phyloP scores from a whole-genome alignment of 805 yeast species.

The Suhomyces vadensis region DNA sequence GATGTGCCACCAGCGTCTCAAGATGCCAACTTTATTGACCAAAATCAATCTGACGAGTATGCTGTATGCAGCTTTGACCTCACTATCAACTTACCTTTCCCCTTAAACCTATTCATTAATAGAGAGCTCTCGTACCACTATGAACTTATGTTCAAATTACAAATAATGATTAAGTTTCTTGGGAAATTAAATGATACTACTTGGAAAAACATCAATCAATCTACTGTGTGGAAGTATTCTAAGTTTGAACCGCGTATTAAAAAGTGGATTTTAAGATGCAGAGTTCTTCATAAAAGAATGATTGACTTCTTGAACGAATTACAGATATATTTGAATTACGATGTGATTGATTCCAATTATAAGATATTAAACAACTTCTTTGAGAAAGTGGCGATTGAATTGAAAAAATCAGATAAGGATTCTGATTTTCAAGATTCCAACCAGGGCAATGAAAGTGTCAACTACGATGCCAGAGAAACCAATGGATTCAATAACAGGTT shows the following conservation, averaged over 20 bases:
- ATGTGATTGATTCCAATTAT: slow-evolving; percentile 62
- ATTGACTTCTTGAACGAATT: slow-evolving; percentile 56
- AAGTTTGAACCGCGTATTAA: slow-evolving; percentile 45
- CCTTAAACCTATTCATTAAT: slow-evolving; percentile 73
- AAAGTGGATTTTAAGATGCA: slow-evolving; percentile 54
- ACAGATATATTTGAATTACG: slow-evolving; percentile 54
- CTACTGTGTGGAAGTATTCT: slow-evolving; percentile 64
- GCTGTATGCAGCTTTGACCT: slow-evolving; percentile 55
- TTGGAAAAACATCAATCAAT: slow-evolving; percentile 69
- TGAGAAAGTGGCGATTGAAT: slow-evolving; percentile 10
- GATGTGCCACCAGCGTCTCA: slow-evolving; percentile 6
- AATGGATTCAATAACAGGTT: neutral
- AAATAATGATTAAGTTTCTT: slow-evolving; percentile 62
- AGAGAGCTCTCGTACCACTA: slow-evolving; percentile 72
- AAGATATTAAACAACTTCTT: slow-evolving; percentile 34
- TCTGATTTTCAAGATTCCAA: slow-evolving; percentile 10
- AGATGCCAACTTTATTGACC: slow-evolving; percentile 9
- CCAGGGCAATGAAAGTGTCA: neutral
- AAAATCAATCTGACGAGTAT: slow-evolving; percentile 26
- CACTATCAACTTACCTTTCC: slow-evolving; percentile 76
- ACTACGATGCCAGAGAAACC: neutral
- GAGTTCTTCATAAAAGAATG: slow-evolving; percentile 60
- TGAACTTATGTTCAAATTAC: slow-evolving; percentile 75
- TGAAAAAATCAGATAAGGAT: slow-evolving; percentile 12
- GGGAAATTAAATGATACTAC: slow-evolving; percentile 60